Evolutionary conservation across 2,329 filamentous ascomycete genomes (phyloP), one percentile per base, ranked within the genome.

Genomic region (Cordyceps cicadae): DNA sequence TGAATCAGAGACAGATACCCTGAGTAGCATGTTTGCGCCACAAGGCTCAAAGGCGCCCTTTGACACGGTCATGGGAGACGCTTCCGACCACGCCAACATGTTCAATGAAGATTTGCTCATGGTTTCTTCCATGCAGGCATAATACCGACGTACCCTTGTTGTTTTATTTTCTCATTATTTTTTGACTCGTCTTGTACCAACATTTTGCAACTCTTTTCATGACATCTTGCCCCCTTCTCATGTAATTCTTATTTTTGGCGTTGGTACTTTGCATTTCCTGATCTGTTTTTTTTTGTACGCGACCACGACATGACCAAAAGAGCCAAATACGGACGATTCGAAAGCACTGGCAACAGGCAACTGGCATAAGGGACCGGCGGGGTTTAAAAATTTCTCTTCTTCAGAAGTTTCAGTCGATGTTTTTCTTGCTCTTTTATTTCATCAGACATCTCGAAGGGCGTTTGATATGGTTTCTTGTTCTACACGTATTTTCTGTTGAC

Each of bases 301-400:
- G 58, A 54, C 12, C 58, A 60, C 43, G 58, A 60, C 50, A 60
- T 50, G 57, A 60, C 50, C 50, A 54, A 41, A 49, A 53, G 43
- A 43, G 24, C n/a, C 43, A 54, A 54, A 32, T n/a, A 37, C 19
- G n/a, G n/a, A 53, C 14, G 51, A 54, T 32, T 43, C 2, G 46
- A 34, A 43, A 21, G 55, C 48, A 59, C 56, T 58, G 56, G 56
- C 48, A 54, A 60, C 50, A 29, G 56, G 56, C 56, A 49, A 60
- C 50, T 29, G 41, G 49, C 57, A 53, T 46, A 37, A 6, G 14
- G 49, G 17, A 59, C 48, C 17, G 55, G 26, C 24, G 46, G 46
- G 9, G 29, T 51, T 51, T 39, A 9, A 8, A 43, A n/a, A n/a
- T n/a, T 46, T 21, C 21, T 32, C 3, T 29, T 29, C 29, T 29